Percentiles rank a stretch among this genome's conserved stretches.
phyloP scores from a whole-genome alignment of 139 green algal species.

The Astrephomene gubernaculifera region DNA sequence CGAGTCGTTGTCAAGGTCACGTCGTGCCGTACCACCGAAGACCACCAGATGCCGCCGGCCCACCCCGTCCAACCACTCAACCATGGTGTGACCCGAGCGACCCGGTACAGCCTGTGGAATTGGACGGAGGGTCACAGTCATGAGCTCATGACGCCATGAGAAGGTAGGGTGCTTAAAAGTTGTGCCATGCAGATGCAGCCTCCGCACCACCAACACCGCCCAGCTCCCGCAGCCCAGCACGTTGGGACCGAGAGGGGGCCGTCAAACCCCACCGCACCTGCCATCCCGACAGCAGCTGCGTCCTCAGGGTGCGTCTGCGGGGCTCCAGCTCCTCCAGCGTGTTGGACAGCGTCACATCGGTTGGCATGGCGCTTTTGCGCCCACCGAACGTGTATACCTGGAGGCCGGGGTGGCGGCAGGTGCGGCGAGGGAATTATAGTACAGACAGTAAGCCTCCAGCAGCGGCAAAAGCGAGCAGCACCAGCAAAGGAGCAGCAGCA shows the following conservation, averaged over 20 bases:
- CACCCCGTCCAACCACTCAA: not conserved
- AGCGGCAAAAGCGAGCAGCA: not conserved
- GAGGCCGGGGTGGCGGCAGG: not conserved
- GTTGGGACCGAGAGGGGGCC: not conserved
- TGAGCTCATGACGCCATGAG: not conserved
- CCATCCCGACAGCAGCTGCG: slow-evolving; percentile 7
- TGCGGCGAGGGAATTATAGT: too few species aligned
- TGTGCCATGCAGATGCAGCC: too few species aligned
- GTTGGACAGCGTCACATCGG: not conserved
- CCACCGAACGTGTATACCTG: slow-evolving; percentile 37
- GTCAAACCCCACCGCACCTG: not conserved
- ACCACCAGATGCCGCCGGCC: slow-evolving; percentile 17
- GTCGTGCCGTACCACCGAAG: not conserved
- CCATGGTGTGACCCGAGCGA: slow-evolving; percentile 18
- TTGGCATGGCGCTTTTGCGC: not conserved
- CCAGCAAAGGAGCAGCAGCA: not conserved
- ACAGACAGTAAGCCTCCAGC: too few species aligned
- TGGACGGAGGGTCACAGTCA: not conserved
- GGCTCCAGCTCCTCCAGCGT: not conserved
- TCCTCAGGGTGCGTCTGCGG: not conserved
- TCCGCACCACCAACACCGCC: too few species aligned
- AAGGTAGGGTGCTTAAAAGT: too few species aligned
- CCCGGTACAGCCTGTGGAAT: not conserved
- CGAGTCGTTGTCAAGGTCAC: not conserved
- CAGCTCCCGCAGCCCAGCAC: too few species aligned